Conservation (phyloP, 2,329 filamentous ascomycete species). For the Monilinia polystroma region DNA sequence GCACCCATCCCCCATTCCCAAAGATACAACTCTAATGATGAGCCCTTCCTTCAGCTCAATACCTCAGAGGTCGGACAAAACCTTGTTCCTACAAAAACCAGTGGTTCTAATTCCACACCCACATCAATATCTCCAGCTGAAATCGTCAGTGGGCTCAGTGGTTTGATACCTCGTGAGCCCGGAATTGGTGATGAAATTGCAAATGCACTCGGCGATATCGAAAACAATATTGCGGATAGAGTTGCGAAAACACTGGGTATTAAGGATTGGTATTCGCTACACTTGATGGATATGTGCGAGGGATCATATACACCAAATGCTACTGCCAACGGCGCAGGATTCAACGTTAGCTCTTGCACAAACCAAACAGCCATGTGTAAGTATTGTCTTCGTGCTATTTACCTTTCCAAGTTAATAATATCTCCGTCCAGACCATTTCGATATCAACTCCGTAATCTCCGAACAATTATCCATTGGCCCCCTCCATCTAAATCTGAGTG, state of each 20-base stretch:
- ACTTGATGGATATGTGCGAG: constrained; percentile 60
- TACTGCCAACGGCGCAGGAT: constrained; percentile 43
- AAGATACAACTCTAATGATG: constrained; percentile 17
- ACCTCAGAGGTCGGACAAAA: constrained; percentile 52
- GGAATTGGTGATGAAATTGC: constrained; percentile 42
- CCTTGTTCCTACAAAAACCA: constrained; percentile 34
- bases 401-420: not conserved
- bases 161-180: constrained; percentile 37
- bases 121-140: constrained; percentile 33
- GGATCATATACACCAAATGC: constrained; percentile 43
- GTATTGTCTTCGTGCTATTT: constrained; percentile 6
- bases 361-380: constrained; percentile 52
- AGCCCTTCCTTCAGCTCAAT: constrained; percentile 48
- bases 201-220: constrained; percentile 38
- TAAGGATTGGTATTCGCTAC: constrained; percentile 60
- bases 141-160: constrained; percentile 33
- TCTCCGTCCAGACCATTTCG: constrained; percentile 46
- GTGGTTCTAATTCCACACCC: constrained; percentile 29
- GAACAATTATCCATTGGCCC: constrained; percentile 47
- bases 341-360: constrained; percentile 56
- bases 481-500: constrained; percentile 47
- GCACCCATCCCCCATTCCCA: not conserved
- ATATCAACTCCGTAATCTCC: constrained; percentile 52
- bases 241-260: constrained; percentile 52
- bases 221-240: constrained; percentile 39